Conservation (phyloP, 495 filamentous ascomycete genomes). For the Neurospora discreta region DNA sequence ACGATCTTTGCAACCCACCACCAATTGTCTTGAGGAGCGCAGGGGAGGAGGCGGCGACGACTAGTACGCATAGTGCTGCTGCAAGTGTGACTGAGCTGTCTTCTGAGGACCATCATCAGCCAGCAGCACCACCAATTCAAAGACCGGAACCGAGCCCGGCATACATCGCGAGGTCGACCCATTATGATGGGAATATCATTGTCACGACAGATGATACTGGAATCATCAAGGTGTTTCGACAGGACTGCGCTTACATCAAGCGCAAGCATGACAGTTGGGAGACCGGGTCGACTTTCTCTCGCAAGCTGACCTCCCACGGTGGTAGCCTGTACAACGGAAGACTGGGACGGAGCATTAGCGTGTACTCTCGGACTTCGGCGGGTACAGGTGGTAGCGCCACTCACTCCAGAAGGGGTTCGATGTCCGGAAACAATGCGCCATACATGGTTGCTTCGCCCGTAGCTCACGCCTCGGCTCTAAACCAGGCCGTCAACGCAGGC, state of each 20-base stretch:
- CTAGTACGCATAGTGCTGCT: conserved; percentile 18
- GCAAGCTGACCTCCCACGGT: conserved; percentile 43
- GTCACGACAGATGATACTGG: conserved; percentile 83
- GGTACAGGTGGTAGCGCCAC: conserved; percentile 23
- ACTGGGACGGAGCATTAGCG: conserved; percentile 55
- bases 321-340: conserved; percentile 26
- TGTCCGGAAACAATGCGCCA: conserved; percentile 18
- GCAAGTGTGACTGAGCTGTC: conserved; percentile 17
- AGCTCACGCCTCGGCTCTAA: conserved; percentile 26
- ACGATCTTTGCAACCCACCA: conserved; percentile 92
- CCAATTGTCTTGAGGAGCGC: conserved; percentile 72
- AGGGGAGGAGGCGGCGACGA: conserved; percentile 49
- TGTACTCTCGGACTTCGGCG: conserved; percentile 44
- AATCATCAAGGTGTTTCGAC: conserved; percentile 84
- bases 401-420: conserved; percentile 45
- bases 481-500: conserved; percentile 30
- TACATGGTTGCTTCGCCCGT: conserved; percentile 6
- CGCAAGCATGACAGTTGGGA: conserved; percentile 54
- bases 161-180: conserved; percentile 62
- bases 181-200: conserved; percentile 82
- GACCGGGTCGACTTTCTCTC: conserved; percentile 65
- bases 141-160: conserved; percentile 42
- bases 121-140: conserved; percentile 11
- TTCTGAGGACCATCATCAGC: conserved; percentile 13
- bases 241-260: conserved; percentile 69